Conservation (phyloP, 495 filamentous ascomycete species). For the Penicillium ochrochloron region DNA sequence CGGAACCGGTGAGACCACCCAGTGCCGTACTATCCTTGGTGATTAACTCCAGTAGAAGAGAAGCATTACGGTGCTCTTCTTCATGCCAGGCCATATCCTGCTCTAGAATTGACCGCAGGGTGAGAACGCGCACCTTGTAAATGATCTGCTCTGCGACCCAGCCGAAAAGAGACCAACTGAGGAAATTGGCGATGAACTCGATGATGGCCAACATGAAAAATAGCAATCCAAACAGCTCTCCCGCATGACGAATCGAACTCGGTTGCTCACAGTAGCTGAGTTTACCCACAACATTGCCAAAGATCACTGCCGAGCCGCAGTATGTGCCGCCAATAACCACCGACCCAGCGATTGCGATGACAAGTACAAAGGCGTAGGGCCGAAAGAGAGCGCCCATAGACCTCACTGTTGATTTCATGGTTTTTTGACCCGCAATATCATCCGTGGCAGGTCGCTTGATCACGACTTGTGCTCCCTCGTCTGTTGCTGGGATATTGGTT, state of each 20-base stretch:
- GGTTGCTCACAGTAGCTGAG: conserved; percentile 43
- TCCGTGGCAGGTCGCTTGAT: neutral
- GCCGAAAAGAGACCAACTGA: conserved; percentile 52
- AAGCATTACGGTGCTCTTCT: conserved; percentile 45
- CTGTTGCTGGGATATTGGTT: neutral
- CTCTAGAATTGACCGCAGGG: conserved; percentile 52
- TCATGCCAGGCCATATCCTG: conserved; percentile 58
- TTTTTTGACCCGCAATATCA: neutral
- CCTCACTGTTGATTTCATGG: conserved; percentile 3
- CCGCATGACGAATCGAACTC: conserved; percentile 31
- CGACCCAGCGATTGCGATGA: conserved; percentile 39
- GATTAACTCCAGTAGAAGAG: conserved; percentile 49
- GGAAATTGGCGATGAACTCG: conserved; percentile 54
- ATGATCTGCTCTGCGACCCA: conserved; percentile 54
- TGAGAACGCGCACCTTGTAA: conserved; percentile 49
- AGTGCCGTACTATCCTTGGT: conserved; percentile 52
- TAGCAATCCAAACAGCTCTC: conserved; percentile 51
- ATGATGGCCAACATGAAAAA: conserved; percentile 56
- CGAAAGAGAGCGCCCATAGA: conserved; percentile 24
- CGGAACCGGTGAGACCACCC: conserved; percentile 48
- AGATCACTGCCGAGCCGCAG: conserved; percentile 51
- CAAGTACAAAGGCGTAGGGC: conserved; percentile 37
- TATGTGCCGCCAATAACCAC: conserved; percentile 46
- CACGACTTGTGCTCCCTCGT: neutral
- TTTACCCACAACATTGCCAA: conserved; percentile 50